These are phyloP conservation scores for Phytophthora multivora DNA, from an alignment of 352 stramenopile genomes.

Conservation along the genomic window DNA sequence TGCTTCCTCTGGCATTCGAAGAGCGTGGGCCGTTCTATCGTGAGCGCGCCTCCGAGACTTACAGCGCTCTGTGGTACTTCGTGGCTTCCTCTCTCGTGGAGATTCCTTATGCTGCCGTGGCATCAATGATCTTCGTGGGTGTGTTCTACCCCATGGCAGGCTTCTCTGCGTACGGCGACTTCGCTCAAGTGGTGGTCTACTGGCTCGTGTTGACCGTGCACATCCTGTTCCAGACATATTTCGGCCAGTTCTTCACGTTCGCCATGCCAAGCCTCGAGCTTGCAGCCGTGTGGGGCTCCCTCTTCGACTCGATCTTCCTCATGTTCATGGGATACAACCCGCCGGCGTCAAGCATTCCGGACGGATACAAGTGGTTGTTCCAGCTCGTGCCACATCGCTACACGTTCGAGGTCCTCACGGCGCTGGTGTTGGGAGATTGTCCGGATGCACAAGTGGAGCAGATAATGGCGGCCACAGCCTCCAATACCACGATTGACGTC, in stretches of 20 bases:
- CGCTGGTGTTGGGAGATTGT: constrained; percentile 52
- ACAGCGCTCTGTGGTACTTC: constrained; percentile 84
- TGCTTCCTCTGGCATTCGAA: constrained; percentile 75
- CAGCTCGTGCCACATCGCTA: constrained; percentile 47
- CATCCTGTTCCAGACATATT: constrained; percentile 51
- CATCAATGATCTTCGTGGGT: constrained; percentile 52
- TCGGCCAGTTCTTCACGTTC: constrained; percentile 74
- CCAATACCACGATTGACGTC: constrained; percentile 36
- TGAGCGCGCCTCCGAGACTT: constrained; percentile 90
- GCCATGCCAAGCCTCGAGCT: constrained; percentile 51
- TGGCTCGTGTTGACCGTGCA: constrained; percentile 46
- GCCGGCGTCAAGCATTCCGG: constrained; percentile 43
- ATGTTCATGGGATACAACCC: constrained; percentile 63
- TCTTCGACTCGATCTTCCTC: constrained; percentile 59
- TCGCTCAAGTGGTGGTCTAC: constrained; percentile 40
- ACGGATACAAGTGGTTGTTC: constrained; percentile 56
- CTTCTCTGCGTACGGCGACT: constrained; percentile 47
- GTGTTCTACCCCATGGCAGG: constrained; percentile 84
- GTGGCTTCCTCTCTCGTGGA: constrained; percentile 79
- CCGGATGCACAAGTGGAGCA: constrained; percentile 35
- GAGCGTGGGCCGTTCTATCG: constrained; percentile 92
- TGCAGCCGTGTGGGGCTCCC: constrained; percentile 43
- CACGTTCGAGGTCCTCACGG: constrained; percentile 41
- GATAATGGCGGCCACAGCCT: constrained; percentile 26
- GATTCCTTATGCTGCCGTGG: constrained; percentile 73